Evolutionary conservation across 148 eudicot species (phyloP).

Genomic region (Fagopyrum tataricum): DNA sequence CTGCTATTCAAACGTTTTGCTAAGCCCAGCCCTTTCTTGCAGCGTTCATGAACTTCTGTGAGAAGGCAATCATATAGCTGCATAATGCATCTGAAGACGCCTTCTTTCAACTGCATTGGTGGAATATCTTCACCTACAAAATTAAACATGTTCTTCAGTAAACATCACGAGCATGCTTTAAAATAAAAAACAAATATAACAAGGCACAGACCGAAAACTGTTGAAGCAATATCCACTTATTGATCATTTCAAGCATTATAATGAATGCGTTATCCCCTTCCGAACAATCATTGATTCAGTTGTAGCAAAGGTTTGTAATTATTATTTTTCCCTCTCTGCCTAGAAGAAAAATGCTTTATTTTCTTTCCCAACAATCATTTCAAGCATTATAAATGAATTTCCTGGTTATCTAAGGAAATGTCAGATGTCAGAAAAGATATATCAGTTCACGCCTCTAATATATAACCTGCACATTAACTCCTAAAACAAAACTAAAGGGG

Average conservation of each 20-base stretch:
- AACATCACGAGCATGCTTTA: not conserved
- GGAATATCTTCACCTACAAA: conserved; percentile 90
- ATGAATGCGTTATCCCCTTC: too few species aligned
- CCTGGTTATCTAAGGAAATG: not conserved
- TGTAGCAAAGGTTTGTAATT: too few species aligned
- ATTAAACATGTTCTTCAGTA: not conserved
- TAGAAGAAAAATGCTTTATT: too few species aligned
- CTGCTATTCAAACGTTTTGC: conserved; percentile 93
- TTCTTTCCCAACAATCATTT: not conserved
- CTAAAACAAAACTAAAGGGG: not conserved
- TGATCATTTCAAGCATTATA: too few species aligned
- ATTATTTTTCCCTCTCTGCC: too few species aligned
- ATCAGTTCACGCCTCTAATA: not conserved
- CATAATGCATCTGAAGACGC: conserved; percentile 89
- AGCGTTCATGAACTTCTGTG: conserved; percentile 99
- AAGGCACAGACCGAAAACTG: not conserved
- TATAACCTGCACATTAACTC: not conserved
- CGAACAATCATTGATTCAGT: too few species aligned
- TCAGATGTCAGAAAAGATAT: not conserved
- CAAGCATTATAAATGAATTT: not conserved
- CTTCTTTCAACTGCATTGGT: conserved; percentile 97
- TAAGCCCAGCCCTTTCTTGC: conserved; percentile 90
- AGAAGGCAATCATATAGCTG: conserved; percentile 96
- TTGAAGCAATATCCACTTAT: not conserved
- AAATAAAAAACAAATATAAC: not conserved